Conservation (phyloP, 495 filamentous ascomycete species). For the Elaphomyces granulatus region DNA sequence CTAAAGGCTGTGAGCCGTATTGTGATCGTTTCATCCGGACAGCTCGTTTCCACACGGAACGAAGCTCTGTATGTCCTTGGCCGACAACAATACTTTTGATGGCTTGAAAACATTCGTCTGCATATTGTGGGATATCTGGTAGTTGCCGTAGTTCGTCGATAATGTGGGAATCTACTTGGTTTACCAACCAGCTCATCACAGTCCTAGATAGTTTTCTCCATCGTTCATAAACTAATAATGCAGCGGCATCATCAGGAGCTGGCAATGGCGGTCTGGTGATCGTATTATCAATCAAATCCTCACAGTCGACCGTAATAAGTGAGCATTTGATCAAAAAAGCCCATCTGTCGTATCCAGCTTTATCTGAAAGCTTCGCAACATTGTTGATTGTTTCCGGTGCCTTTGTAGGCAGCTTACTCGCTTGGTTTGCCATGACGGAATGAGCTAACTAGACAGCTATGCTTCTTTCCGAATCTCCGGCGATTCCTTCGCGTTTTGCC, state of each 20-base stretch:
- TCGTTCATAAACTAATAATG: neutral
- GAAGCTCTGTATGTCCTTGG: neutral
- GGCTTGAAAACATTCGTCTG: neutral
- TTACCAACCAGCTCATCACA: neutral
- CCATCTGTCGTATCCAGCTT: neutral
- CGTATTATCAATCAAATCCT: neutral
- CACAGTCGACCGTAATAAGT: neutral
- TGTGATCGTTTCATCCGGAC: neutral
- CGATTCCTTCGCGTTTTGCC: no score
- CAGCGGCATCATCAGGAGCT: neutral
- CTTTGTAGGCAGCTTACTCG: neutral
- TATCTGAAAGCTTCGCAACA: neutral
- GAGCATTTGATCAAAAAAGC: neutral
- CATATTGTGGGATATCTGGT: neutral
- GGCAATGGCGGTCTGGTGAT: neutral
- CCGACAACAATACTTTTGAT: neutral
- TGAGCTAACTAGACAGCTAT: no score
- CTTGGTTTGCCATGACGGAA: no score
- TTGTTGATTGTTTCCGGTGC: neutral
- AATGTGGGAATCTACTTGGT: neutral
- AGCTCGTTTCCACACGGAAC: neutral
- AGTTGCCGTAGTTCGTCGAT: neutral
- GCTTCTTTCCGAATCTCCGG: no score
- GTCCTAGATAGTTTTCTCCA: neutral
- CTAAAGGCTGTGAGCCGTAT: neutral